Base-by-base conservation (phyloP, 2,329 filamentous ascomycete species). In the Kalmusia sp. region DNA sequence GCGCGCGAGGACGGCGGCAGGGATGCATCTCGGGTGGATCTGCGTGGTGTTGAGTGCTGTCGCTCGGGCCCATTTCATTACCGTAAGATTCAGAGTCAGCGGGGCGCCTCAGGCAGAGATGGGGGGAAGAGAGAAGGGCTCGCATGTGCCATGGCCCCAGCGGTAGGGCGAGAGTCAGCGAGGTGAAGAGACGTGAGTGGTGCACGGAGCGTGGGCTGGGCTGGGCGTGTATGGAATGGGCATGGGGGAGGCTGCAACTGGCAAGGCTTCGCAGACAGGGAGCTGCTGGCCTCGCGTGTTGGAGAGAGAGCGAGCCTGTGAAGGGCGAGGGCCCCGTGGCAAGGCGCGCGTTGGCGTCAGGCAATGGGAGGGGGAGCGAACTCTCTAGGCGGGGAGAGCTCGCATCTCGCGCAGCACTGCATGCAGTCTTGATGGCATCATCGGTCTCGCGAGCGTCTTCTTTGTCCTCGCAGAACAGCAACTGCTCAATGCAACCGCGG, bases 141-240 rank as follows among this genome's bases (percentile, higher is more conserved):
- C 54, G 53, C 55, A 57, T 65, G 58, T 54, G 30, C 19, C 51
- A 43, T 46, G 43, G 43, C 64, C 66, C 55, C 65, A 70, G 58
- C 57, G 61, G 41, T 68, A 63, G 56, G 68, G 64, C 61, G 59
- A 68, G 52, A 51, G 62, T 65, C 59, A 65, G 39, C 4, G n/a
- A 24, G 25, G 12, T n/a, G n/a, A 15, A 63, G 64, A 28, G 22
- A 39, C 54, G 64, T 64, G 62, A 44, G 58, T 59, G 55, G 67
- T 67, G 65, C 61, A 58, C 59, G 33, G 38, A 41, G 51, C 54
- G 64, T 49, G 27, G 49, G 30, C 25, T 47, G 51, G 33, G 37
- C 40, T 31, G 44, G 51, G 46, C n/a, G 19, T 14, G 25, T 40
- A 49, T 54, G 30, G 54, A 54, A 57, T 33, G 17, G 34, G 40